phyloP scores from a whole-genome alignment of 768 basidiomycete species.

The Pisolithus sp. region DNA sequence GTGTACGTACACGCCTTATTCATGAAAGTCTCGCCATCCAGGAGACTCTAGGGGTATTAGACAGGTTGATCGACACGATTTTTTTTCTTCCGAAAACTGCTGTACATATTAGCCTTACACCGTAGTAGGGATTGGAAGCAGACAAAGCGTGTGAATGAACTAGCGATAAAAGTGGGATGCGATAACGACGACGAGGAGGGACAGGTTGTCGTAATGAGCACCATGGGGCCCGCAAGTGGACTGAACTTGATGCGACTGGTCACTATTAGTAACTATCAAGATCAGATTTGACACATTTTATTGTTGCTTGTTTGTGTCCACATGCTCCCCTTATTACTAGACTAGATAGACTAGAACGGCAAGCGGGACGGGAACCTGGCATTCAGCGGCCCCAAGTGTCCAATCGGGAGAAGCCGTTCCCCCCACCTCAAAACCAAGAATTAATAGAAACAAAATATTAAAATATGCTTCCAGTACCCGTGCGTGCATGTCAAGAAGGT shows the following conservation, averaged over 20 bases:
- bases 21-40: conserved; percentile 4
- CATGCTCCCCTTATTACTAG: conserved; percentile 18
- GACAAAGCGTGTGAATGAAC: no score
- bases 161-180: no score
- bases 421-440: no score
- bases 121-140: no score
- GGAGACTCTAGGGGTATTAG: conserved; percentile 7
- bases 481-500: conserved; percentile 10
- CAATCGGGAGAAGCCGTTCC: conserved; percentile 23
- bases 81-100: no score
- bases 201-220: no score
- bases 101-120: no score
- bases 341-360: conserved; percentile 13
- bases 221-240: no score
- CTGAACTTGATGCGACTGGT: no score
- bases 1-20: not conserved
- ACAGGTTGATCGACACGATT: not conserved
- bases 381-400: not conserved
- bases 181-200: no score
- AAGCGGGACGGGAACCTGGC: conserved; percentile 13
- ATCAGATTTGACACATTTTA: no score
- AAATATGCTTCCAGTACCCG: not conserved
- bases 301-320: conserved; percentile 14
- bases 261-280: no score
- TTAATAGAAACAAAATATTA: not conserved